Conservation (phyloP, 1,284 basidiomycete species). For the Trichosporon sp. region DNA sequence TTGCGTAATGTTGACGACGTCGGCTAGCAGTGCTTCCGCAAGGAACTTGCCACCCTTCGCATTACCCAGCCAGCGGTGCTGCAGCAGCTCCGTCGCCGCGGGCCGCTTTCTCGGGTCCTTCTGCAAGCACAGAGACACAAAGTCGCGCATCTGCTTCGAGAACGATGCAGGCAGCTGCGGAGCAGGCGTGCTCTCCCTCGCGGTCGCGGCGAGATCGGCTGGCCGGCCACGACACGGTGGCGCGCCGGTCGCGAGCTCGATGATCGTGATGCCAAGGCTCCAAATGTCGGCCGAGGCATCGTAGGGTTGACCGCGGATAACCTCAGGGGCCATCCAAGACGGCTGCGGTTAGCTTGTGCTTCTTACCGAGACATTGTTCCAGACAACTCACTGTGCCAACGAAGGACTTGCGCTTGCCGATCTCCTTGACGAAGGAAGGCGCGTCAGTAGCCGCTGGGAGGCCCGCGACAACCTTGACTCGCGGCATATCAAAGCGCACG, state of each 20-base stretch:
- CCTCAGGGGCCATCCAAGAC: conserved; percentile 98
- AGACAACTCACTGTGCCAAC: conserved; percentile 69
- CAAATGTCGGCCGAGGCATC: conserved; percentile 96
- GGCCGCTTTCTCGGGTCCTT: conserved; percentile 69
- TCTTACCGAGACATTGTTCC: not conserved
- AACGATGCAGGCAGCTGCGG: conserved; percentile 47
- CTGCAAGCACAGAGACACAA: conserved; percentile 77
- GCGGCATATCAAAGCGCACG: conserved; percentile 37
- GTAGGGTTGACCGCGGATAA: conserved; percentile 80
- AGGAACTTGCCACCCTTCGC: conserved; percentile 44
- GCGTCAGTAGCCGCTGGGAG: conserved; percentile 23
- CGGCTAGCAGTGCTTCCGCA: conserved; percentile 42
- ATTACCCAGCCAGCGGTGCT: conserved; percentile 44
- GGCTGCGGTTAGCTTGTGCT: conserved; percentile 58
- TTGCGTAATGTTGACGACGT: conserved; percentile 39
- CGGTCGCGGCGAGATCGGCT: conserved; percentile 23
- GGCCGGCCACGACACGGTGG: conserved; percentile 33
- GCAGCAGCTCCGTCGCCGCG: conserved; percentile 33
- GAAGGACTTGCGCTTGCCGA: conserved; percentile 81
- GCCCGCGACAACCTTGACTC: conserved; percentile 16
- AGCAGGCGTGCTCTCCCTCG: conserved; percentile 20
- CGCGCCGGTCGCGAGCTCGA: conserved; percentile 42
- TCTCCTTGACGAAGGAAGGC: conserved; percentile 25
- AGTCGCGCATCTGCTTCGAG: conserved; percentile 82
- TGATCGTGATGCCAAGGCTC: conserved; percentile 82